A percentile compares a stretch with the other conserved stretches of the same genome.
Evolutionary conservation across 176 grass and related monocot genomes (phyloP).

Genomic region (Ensete glaucum): DNA sequence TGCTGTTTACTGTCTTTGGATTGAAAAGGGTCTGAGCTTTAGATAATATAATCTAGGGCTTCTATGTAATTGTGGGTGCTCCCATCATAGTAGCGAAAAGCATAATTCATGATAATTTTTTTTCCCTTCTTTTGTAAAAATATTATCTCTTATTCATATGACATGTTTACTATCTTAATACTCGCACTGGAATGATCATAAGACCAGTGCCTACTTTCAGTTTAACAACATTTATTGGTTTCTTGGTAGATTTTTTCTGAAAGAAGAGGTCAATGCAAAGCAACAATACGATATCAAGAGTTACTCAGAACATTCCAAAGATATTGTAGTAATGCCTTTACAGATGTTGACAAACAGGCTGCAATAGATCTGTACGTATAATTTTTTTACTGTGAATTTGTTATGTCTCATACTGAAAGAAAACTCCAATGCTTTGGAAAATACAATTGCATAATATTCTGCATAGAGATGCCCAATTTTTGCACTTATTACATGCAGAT

Average conservation of each 20-base stretch:
- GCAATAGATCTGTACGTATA: conserved; percentile 90
- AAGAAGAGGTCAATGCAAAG: conserved; percentile 74
- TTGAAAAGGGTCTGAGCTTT: not conserved
- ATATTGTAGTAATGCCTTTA: conserved; percentile 84
- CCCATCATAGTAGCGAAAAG: too few relatives aligned
- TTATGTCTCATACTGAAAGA: not conserved
- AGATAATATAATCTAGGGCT: not conserved
- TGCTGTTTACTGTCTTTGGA: not conserved
- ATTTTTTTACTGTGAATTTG: not conserved
- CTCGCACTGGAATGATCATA: too few relatives aligned
- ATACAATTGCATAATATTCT: not conserved
- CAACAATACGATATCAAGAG: conserved; percentile 67
- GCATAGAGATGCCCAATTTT: not conserved
- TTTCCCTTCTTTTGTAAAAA: too few relatives aligned
- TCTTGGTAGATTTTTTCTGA: conserved; percentile 84
- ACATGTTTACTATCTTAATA: too few relatives aligned
- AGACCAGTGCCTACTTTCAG: too few relatives aligned
- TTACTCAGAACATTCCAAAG: conserved; percentile 86
- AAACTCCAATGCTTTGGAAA: conserved; percentile 2
- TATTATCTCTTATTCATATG: too few relatives aligned
- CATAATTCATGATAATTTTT: too few relatives aligned
- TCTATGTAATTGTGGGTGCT: not conserved
- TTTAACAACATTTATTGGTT: conserved; percentile 20
- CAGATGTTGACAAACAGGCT: conserved; percentile 76
- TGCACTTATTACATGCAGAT: conserved; percentile 37